phyloP scores from a whole-genome alignment of 225 moss, liverwort and hornwort genomes.

The Asterella californica region DNA sequence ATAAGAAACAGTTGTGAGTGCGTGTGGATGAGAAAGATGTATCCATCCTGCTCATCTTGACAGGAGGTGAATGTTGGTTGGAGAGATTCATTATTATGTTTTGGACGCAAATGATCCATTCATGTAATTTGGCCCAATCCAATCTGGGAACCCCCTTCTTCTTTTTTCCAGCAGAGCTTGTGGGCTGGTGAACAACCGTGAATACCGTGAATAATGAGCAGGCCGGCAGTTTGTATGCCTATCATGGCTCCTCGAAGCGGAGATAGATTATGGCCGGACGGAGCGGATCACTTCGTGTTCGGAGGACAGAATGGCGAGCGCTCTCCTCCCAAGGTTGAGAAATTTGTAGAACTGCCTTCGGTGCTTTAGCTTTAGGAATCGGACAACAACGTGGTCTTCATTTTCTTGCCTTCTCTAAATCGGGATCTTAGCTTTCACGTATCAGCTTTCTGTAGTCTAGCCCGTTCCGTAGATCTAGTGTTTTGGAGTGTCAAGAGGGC shows the following conservation, averaged over 20 bases:
- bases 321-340: slow-evolving; percentile 43
- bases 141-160: background rate
- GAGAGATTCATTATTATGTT: background rate
- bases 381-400: background rate
- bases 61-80: background rate
- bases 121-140: background rate
- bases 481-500: background rate
- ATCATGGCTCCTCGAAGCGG: slow-evolving; percentile 43
- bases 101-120: background rate
- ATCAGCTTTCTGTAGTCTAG: background rate
- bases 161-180: background rate
- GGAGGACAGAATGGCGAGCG: slow-evolving; percentile 29
- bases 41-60: too few species aligned
- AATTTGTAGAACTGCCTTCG: background rate
- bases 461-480: background rate
- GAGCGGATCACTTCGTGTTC: slow-evolving; percentile 32
- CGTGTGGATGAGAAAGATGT: background rate
- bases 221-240: background rate
- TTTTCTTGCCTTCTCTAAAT: background rate
- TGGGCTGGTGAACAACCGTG: background rate
- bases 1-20: background rate
- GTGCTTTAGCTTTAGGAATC: background rate
- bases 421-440: background rate
- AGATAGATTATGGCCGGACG: slow-evolving; percentile 40
- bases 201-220: slow-evolving; percentile 2